Conservation (phyloP, 768 basidiomycete genomes). For the Tylopilus balloui region DNA sequence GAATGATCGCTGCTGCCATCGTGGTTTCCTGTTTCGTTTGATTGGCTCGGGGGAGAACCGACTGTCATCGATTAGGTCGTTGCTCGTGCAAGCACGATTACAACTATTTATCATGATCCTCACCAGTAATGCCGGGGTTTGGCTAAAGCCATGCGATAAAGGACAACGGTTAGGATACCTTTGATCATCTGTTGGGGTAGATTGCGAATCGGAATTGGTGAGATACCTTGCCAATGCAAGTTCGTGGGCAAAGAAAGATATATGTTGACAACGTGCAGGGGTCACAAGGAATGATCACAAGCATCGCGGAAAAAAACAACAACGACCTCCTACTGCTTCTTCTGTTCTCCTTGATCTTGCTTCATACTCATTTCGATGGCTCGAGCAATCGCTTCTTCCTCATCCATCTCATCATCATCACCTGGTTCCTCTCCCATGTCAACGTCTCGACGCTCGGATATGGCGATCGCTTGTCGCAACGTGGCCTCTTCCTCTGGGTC, state of each 20-base stretch:
- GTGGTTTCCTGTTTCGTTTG: no score
- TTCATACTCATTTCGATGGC: conserved; percentile 96
- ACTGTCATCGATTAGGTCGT: background rate
- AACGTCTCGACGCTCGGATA: conserved; percentile 59
- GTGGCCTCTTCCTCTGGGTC: conserved; percentile 78
- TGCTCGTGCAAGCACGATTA: no score
- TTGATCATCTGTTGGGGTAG: no score
- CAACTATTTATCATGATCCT: no score
- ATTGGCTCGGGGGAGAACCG: background rate
- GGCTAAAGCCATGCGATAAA: no score
- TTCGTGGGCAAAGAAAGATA: background rate
- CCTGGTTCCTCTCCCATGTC: conserved; percentile 47
- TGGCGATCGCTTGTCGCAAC: conserved; percentile 69
- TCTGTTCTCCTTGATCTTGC: conserved; percentile 45
- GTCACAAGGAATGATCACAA: background rate
- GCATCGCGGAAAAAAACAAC: background rate
- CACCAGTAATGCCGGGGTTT: no score
- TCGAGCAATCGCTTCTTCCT: conserved; percentile 85
- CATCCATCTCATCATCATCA: conserved; percentile 68
- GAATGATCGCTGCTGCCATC: background rate
- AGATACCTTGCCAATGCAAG: background rate
- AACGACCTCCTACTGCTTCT: conserved; percentile 23
- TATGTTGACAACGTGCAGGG: conserved; percentile 2
- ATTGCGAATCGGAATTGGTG: background rate
- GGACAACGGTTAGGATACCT: no score